Conservation (phyloP, 1,284 basidiomycete species). For the Apiotrichum sp. region DNA sequence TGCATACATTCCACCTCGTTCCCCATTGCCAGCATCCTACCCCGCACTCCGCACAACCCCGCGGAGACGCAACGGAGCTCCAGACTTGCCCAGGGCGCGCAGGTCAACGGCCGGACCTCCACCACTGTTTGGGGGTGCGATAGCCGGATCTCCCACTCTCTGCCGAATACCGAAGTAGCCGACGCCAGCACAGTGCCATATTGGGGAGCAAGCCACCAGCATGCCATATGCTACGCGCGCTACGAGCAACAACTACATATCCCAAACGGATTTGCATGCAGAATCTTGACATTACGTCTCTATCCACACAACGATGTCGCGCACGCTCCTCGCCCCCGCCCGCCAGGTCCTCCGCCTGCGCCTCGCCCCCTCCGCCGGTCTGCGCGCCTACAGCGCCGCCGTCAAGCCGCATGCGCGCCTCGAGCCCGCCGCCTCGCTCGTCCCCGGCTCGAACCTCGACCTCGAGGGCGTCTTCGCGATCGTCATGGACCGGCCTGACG, state of each 20-base stretch:
- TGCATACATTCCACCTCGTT: no score
- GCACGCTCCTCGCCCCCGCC: conserved; percentile 5
- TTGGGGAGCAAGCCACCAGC: no score
- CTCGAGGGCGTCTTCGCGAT: conserved; percentile 45
- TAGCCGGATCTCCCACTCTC: background rate
- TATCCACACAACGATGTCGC: conserved; percentile 3
- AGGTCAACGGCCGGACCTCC: background rate
- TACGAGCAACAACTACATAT: no score
- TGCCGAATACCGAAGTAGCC: conserved; percentile 2
- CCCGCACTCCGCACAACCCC: background rate
- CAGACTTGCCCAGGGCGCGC: no score
- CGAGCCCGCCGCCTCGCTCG: conserved; percentile 14
- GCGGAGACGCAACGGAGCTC: background rate
- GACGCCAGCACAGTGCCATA: background rate
- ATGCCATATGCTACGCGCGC: no score
- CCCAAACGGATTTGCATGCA: background rate
- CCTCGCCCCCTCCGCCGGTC: background rate
- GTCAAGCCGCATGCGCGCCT: conserved; percentile 31
- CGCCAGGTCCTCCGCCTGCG: conserved; percentile 4
- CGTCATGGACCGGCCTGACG: conserved; percentile 68
- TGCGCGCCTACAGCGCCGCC: conserved; percentile 5
- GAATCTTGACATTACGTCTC: background rate
- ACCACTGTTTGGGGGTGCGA: no score
- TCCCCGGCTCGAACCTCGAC: conserved; percentile 6
- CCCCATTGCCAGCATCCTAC: no score